Conservation (phyloP, 495 filamentous ascomycete species). For the Cercophora sp. region DNA sequence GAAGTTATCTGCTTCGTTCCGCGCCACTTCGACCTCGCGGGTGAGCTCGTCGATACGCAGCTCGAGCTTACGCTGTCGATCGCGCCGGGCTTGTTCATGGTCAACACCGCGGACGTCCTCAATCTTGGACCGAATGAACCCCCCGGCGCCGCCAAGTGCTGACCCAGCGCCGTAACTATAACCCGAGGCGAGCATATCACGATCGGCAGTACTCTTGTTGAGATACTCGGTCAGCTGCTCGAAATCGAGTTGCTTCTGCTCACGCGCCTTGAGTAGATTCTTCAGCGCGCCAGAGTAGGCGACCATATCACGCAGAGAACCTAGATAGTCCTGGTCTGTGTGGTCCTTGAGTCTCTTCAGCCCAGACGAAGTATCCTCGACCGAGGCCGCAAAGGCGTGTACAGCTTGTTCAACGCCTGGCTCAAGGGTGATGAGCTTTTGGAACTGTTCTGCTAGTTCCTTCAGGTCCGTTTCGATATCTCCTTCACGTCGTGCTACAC, state of each 20-base stretch:
- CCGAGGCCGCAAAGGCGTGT: constrained; percentile 77
- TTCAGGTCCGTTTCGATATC: constrained; percentile 87
- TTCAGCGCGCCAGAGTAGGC: constrained; percentile 83
- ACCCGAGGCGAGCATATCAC: constrained; percentile 74
- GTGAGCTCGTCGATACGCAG: constrained; percentile 86
- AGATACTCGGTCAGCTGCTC: constrained; percentile 95
- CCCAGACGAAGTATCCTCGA: constrained; percentile 75
- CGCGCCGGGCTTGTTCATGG: constrained; percentile 84
- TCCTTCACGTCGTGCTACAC: constrained; percentile 80
- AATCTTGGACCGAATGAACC: constrained; percentile 92
- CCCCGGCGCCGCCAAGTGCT: constrained; percentile 61
- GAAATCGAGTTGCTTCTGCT: constrained; percentile 97
- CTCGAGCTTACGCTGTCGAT: constrained; percentile 84
- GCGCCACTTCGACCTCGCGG: constrained; percentile 79
- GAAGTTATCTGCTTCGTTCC: constrained; percentile 77
- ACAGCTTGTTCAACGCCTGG: constrained; percentile 77
- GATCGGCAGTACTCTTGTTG: constrained; percentile 80
- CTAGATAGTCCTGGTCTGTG: constrained; percentile 93
- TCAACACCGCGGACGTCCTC: constrained; percentile 97
- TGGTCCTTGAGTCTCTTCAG: constrained; percentile 77
- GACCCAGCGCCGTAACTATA: constrained; percentile 55
- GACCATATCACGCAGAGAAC: constrained; percentile 87
- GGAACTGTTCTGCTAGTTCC: constrained; percentile 88
- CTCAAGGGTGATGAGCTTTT: constrained; percentile 85
- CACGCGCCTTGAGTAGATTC: constrained; percentile 81